A percentile compares a stretch with the other conserved stretches of the same genome.
These are phyloP conservation scores for Canariomyces notabilis DNA, from an alignment of 2,329 filamentous ascomycete genomes.

Conservation along the genomic window DNA sequence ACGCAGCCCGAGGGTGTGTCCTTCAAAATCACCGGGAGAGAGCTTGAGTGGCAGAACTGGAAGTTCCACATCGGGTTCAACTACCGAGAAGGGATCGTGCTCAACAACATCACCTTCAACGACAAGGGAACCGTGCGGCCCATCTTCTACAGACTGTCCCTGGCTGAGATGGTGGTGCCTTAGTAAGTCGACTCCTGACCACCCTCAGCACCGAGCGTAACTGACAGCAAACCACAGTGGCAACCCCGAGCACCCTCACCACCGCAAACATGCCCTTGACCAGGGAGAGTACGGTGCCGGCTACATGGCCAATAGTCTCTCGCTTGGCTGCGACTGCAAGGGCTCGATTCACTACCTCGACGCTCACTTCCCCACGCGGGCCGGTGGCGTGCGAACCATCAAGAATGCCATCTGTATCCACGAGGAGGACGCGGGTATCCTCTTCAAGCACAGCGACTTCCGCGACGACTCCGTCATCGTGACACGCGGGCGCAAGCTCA, in stretches of 20 bases:
- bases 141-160: slow-evolving; percentile 81
- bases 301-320: slow-evolving; percentile 76
- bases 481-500: slow-evolving; percentile 77
- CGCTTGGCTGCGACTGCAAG: slow-evolving; percentile 80
- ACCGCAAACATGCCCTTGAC: slow-evolving; percentile 77
- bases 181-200: slow-evolving; percentile 12
- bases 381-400: slow-evolving; percentile 71
- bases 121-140: slow-evolving; percentile 74
- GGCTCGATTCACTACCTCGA: slow-evolving; percentile 89
- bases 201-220: background rate
- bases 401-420: slow-evolving; percentile 96
- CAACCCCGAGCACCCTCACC: slow-evolving; percentile 74
- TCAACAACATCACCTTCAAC: slow-evolving; percentile 86
- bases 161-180: slow-evolving; percentile 24
- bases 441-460: slow-evolving; percentile 95
- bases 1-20: slow-evolving; percentile 77
- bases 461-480: slow-evolving; percentile 82
- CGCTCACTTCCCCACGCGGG: slow-evolving; percentile 73
- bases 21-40: slow-evolving; percentile 69
- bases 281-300: slow-evolving; percentile 76
- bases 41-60: slow-evolving; percentile 89
- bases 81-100: slow-evolving; percentile 84
- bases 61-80: slow-evolving; percentile 92
- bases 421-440: slow-evolving; percentile 84
- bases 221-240: slow-evolving; percentile 38